Base-by-base conservation (phyloP, 768 basidiomycete species). In the Russula emetica region DNA sequence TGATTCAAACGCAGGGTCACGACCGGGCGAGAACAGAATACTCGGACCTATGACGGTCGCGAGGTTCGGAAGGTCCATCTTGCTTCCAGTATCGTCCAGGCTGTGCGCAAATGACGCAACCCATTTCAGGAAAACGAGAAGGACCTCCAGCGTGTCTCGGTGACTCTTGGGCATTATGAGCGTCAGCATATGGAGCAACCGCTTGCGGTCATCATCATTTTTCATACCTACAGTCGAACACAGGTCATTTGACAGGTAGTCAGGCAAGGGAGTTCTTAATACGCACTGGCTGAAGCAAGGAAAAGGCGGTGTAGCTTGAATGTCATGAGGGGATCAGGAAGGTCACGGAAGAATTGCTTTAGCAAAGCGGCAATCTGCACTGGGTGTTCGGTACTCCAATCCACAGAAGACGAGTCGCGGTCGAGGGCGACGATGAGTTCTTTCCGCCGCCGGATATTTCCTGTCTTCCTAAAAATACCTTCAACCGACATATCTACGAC, bases 51-150 rank as follows among this genome's bases (percentile, higher is more conserved):
- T 95, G 75, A 98, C 96, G 10, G 94, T 98, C 40, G 97, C 94
- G 68, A 99, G 82, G 74, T 99, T 99, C 20, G 82, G 82, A 53
- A 98, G 79, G 75, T 99, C 97, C 97, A 99, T 99, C 78, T 96
- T 95, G 77, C 92, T 95, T 47, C 95, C 95, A 0, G 96, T 98
- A 72, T 92, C 92, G 69, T 94, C 93, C 71, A 98, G 95, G 79
- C 95, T 86, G 75, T 99, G 96, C 55, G 97, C 94, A 74, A 99
- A 99, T 2, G 94, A 97, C 11, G 96, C 96, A 13, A 99, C 97
- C 97, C 97, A 99, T 76, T 98, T 97, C 69, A 99, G 82, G 79
- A 99, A 99, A 34, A 97, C 95, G 72, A 97, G 98, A 56, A 99
- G 78, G 56, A 97, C 92, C 76, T 99, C 97, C 85, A 97, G 86